Evolutionary conservation across 257 asterid genomes (phyloP), one percentile per base, ranked within the genome.

Genomic region (Penstemon newberryi): DNA sequence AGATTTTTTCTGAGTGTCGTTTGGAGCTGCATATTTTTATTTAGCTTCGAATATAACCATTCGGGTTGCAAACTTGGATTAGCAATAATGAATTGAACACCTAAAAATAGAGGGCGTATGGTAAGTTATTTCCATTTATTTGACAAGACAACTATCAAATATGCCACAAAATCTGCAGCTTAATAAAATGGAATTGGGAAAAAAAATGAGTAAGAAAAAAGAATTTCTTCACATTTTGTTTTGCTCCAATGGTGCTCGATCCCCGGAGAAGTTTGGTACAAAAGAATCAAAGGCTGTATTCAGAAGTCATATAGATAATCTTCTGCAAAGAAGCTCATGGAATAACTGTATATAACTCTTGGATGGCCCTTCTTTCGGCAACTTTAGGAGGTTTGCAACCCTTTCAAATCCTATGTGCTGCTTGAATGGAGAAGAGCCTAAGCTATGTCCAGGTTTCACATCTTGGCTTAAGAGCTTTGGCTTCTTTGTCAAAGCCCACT

Each of bases 401-500:
- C 73, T 75, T 63, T 74, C 71, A 60, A 81, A 84, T 56, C 82
- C 86, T 58, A 76, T 25, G 38, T 79, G 73, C n/a, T 67, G 73
- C 60, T 71, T 47, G 49, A 38, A 7, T 36, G 56, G 60, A 52
- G 51, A 41, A 33, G 70, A 37, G 36, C 15, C 69, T 55, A 38
- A 58, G 3, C 9, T 41, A 12, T n/a, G 11, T 6, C 55, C 61
- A 4, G 70, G 65, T 40, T 63, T 54, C 44, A 10, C 36, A 5
- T 50, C 57, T 39, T 71, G 45, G 58, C 63, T 69, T 40, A 37
- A 47, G 18, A 65, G 58, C 46, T 67, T 73, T 12, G 74, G 74
- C 40, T 69, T 70, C 40, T 55, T 56, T 40, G 85, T 66, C 41
- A 83, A 67, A 39, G 85, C 84, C 87, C 87, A 83, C 65, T 83